phyloP scores from a whole-genome alignment of 2,329 filamentous ascomycete species.

The Phaeomoniella chlamydospora region DNA sequence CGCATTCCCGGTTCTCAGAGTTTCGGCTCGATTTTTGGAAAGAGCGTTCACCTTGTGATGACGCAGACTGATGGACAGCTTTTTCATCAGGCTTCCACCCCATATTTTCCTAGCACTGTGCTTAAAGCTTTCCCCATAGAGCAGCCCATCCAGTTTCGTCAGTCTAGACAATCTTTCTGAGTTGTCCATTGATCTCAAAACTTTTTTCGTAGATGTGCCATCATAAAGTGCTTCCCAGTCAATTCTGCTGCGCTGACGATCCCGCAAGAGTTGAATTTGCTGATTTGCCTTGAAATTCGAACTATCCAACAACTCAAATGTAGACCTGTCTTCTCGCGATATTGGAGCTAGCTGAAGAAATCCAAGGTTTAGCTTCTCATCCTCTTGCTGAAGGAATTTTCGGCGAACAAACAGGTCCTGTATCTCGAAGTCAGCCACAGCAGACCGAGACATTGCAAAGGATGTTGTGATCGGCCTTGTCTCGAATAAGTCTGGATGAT shows the following conservation, averaged over 20 bases:
- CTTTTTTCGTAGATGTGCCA: constrained; percentile 53
- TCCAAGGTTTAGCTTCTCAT: constrained; percentile 46
- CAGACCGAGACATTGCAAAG: constrained; percentile 75
- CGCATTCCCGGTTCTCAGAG: background rate
- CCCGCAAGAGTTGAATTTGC: constrained; percentile 54
- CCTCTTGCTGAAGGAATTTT: constrained; percentile 42
- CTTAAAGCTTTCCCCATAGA: constrained; percentile 68
- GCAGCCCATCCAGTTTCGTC: constrained; percentile 65
- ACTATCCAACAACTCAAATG: constrained; percentile 34
- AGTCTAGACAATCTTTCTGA: constrained; percentile 53
- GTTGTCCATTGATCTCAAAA: constrained; percentile 59
- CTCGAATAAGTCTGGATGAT: constrained; percentile 93
- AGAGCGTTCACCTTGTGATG: background rate
- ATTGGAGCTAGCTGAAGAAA: constrained; percentile 70
- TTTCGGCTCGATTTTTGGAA: background rate
- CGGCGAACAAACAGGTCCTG: constrained; percentile 58
- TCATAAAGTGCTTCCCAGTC: constrained; percentile 47
- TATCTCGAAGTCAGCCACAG: constrained; percentile 57
- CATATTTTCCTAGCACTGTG: constrained; percentile 72
- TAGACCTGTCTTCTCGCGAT: constrained; percentile 51
- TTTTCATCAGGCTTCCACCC: constrained; percentile 62
- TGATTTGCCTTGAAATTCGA: constrained; percentile 56
- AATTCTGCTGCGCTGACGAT: constrained; percentile 46
- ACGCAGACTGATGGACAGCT: constrained; percentile 47
- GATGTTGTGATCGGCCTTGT: constrained; percentile 94